Conservation (phyloP, 2,329 filamentous ascomycete species). For the Tolypocladium guangdongense region DNA sequence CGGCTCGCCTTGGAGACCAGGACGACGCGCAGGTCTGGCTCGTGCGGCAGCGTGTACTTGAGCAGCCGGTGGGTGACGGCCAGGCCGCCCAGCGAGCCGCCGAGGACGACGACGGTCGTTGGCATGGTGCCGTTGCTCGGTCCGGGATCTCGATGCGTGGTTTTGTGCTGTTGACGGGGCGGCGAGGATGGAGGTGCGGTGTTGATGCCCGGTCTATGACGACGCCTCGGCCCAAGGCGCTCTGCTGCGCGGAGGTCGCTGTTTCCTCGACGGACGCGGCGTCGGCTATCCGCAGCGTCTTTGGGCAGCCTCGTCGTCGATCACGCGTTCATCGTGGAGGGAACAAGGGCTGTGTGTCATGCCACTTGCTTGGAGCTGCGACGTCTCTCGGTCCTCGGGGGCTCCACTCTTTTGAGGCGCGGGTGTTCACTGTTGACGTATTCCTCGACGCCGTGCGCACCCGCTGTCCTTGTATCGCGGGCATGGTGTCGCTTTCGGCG, state of each 20-base stretch:
- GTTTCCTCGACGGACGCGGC: neutral
- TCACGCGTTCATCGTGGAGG: too few relatives aligned
- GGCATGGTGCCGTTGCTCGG: constrained; percentile 22
- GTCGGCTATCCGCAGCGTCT: neutral
- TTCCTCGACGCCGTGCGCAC: neutral
- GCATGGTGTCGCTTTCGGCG: neutral
- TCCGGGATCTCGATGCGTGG: neutral
- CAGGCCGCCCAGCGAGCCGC: constrained; percentile 42
- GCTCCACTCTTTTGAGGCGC: neutral
- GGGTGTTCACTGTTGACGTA: neutral
- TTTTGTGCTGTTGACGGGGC: neutral
- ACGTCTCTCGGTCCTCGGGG: neutral
- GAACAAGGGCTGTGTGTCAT: neutral
- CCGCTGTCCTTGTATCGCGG: neutral
- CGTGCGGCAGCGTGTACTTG: constrained; percentile 34
- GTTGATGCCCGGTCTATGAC: neutral
- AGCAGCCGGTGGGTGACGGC: constrained; percentile 43
- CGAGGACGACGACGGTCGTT: constrained; percentile 43
- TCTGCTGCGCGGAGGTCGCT: neutral
- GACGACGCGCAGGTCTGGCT: constrained; percentile 40
- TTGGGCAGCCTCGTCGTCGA: too few relatives aligned
- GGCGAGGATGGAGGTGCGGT: neutral
- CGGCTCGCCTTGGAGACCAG: constrained; percentile 41
- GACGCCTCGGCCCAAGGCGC: neutral
- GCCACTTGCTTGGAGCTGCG: neutral